Evolutionary conservation across 208 protist species (phyloP), one percentile per base, ranked within the genome.

Genomic region (Leptomonas pyrrhocoris): DNA sequence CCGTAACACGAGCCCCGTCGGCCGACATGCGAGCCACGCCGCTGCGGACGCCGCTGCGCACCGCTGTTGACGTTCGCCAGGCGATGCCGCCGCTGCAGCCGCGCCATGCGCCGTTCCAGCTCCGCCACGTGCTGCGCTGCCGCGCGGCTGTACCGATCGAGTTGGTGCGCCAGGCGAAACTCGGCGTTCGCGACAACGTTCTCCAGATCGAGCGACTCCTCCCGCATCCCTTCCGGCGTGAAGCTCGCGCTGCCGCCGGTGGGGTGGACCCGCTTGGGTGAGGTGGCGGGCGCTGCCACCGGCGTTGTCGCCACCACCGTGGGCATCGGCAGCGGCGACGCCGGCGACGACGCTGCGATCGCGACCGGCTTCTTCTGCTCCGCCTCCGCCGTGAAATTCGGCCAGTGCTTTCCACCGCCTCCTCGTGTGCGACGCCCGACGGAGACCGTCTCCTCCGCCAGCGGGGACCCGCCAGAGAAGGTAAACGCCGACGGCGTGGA

Each of bases 131-230:
- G 83, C 31, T 73, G 74, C 42, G 70, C 77, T 16, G 85, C 91
- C 65, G 93, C 81, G 18, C 79, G 57, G 28, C 75, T 70, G 74
- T 94, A 94, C 6, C 75, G 77, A 38, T 85, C 65, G 61, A 92
- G 90, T 67, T 93, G 78, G 16, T 86, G 74, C 28, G 85, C 79
- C 1, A 96, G 65, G 0, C 87, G 84, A 54, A 79, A 84, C 65
- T 94, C 85, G 0, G 81, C 82, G 68, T 96, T 96, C 3, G 74
- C 86, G 15, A 87, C 83, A 21, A 92, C 74, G 70, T 92, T 83
- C 15, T 89, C 74, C 18, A 84, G 59, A n/a, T 93, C 86, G 27
- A 85, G 77, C 25, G 80, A 61, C 19, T 88, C 80, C 15, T 83
- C 77, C 40, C 58, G 43, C 2, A 25, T 2, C 13, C 28, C 64